Evolutionary conservation across 257 asterid species (phyloP), one percentile per base, ranked within the genome.

Genomic region (Phtheirospermum japonicum): DNA sequence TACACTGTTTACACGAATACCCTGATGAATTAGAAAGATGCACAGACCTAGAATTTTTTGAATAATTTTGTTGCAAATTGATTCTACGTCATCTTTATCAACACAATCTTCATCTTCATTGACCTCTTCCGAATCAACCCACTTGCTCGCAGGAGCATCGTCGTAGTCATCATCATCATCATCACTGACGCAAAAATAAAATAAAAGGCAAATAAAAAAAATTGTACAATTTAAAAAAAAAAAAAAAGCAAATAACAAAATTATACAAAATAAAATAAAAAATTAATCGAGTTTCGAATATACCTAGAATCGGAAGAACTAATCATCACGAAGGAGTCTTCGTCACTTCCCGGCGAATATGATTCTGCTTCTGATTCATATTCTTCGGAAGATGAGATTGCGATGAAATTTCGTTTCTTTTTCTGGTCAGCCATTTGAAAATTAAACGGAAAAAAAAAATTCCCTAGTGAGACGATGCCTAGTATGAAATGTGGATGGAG

Each of bases 311-410:
- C 13, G 53, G 76, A 73, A 48, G 75, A 65, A 56, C 51, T 46
- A 42, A 59, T 72, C 70, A 69, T 78, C 63, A 66, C 73, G 6
- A 37, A 66, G n/a, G 39, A 54, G 20, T 58, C 67, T 30, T 59
- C 77, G 12, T 66, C 72, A 30, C 65, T 56, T 17, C 68, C 78
- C 39, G 70, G 58, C 30, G 34, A 66, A 13, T 62, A 56, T 61
- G 66, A 60, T 34, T 71, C 75, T 23, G 78, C 61, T 58, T 73
- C 79, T 59, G 68, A 65, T 34, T 73, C 79, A 51, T 66, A 63
- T 34, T 71, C 82, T 4, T 79, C 81, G n/a, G 83, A 73, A 20
- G 84, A 84, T 5, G 86, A 82, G 66, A 83, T 79, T 36, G 31
- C 61, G 60, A 82, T 69, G 30, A 72, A 48, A 36, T n/a, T 14